phyloP scores from a whole-genome alignment of 2,329 filamentous ascomycete species.

The Aspergillus chevalieri region DNA sequence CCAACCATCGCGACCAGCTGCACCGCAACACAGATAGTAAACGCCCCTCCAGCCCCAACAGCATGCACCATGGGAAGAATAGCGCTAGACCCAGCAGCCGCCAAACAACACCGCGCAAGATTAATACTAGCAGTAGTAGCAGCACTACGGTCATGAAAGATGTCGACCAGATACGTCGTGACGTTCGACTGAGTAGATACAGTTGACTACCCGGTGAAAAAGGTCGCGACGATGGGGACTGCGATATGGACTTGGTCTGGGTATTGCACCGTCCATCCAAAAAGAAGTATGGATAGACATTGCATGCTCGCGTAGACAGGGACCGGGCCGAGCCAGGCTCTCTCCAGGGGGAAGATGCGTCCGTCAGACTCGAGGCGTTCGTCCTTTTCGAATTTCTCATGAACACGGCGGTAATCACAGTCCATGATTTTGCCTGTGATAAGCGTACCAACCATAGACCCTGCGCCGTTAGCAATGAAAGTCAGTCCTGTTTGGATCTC shows the following conservation, averaged over 20 bases:
- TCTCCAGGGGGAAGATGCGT: constrained; percentile 44
- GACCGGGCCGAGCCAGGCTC: constrained; percentile 46
- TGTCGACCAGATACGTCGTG: constrained; percentile 50
- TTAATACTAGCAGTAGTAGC: constrained; percentile 51
- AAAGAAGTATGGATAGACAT: constrained; percentile 43
- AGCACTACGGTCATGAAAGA: constrained; percentile 46
- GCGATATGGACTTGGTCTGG: constrained; percentile 40
- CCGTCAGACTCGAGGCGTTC: constrained; percentile 2
- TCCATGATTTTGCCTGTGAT: constrained; percentile 50
- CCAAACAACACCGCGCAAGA: constrained; percentile 48
- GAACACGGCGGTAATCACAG: constrained; percentile 44
- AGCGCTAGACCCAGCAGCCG: constrained; percentile 47
- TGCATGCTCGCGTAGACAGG: constrained; percentile 43
- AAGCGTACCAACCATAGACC: constrained; percentile 50
- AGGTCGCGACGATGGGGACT: constrained; percentile 46
- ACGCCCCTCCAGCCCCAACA: constrained; percentile 43
- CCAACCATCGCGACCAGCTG: constrained; percentile 44
- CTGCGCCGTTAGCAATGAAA: constrained; percentile 52
- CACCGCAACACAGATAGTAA: constrained; percentile 41
- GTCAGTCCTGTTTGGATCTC: constrained; percentile 46
- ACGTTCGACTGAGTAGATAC: constrained; percentile 46
- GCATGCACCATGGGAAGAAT: constrained; percentile 46
- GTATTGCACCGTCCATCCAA: constrained; percentile 50
- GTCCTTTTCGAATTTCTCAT: constrained; percentile 16
- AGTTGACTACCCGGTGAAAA: constrained; percentile 49